Base-by-base conservation (phyloP, 2,329 filamentous ascomycete genomes). In the Fusarium palustre region DNA sequence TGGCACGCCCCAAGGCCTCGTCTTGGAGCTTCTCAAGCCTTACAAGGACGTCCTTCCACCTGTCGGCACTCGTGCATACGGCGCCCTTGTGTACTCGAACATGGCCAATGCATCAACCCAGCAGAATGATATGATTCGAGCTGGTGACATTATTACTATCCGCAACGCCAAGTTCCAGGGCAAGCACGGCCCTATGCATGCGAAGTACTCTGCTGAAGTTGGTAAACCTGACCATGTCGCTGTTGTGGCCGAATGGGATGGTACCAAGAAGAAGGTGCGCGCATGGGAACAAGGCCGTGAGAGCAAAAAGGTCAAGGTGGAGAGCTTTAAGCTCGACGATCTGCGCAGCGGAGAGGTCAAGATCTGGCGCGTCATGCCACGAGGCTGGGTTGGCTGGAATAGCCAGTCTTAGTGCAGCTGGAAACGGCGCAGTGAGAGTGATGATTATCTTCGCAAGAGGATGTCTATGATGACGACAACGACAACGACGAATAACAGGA, bases 241-340 rank as follows among this genome's bases (percentile, higher is more conserved):
- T 3, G 83, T 99, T 4, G 95, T 99, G 6, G 88, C 93, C 12
- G 96, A 99, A 79, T 99, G 96, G 96, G 96, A 99, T 79, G 96
- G 96, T 5, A 97, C 93, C 41, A 97, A 97, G 87, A 97, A 97
- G 86, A 97, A 98, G 85, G 91, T 99, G 28, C 85, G 94, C 30
- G 94, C 91, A 3, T 98, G 93, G 92, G 96, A 98, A 79, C 96
- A 99, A 78, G 95, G 95, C 0, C 85, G 95, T 16, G 95, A 98
- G 83, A 94, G 90, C 78, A 95, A 92, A 80, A 98, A 97, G 84
- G 91, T 97, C 56, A 96, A 97, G 83, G 83, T 93, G 65, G 95
- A 98, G 84, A 97, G 94, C 81, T 98, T 95, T 82, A 92, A 94
- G 82, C 86, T 99, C 65, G 94, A 94, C 45, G 96, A 99, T 81